Evolutionary conservation across 164 flowering plant species (phyloP).

Genomic region (Annona cherimola): DNA sequence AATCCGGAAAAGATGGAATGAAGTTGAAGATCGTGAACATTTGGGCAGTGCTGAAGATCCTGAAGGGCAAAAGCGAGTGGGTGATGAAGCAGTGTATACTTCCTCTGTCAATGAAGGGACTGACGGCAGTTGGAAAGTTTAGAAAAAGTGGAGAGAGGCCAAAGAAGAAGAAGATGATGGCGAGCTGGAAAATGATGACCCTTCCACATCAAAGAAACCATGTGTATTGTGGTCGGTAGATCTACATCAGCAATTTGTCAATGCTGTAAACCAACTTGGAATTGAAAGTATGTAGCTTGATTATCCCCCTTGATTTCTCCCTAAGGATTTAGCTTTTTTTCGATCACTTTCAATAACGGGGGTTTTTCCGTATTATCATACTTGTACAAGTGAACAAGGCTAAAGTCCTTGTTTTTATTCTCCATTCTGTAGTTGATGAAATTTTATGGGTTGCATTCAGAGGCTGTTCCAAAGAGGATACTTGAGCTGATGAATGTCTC

Average conservation of each 20-base stretch:
- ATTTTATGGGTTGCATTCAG: conserved; percentile 31
- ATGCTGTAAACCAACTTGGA: conserved; percentile 86
- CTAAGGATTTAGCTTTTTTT: conserved; percentile 7
- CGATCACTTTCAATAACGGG: background rate
- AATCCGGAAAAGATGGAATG: conserved; percentile 57
- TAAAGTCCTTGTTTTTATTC: background rate
- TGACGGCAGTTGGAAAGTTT: conserved; percentile 45
- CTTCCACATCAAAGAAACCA: conserved; percentile 64
- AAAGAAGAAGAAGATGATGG: conserved; percentile 65
- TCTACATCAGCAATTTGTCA: conserved; percentile 87
- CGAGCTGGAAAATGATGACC: conserved; percentile 59
- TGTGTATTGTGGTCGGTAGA: conserved; percentile 93
- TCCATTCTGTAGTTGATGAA: background rate
- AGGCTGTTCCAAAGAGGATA: conserved; percentile 92
- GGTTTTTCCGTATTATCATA: background rate
- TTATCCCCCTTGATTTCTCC: background rate
- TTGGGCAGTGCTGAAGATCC: conserved; percentile 55
- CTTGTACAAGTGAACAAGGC: background rate
- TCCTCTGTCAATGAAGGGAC: conserved; percentile 61
- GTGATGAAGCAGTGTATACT: conserved; percentile 54
- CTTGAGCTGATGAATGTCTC: conserved; percentile 92
- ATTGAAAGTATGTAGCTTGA: conserved; percentile 69
- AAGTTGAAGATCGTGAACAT: conserved; percentile 46
- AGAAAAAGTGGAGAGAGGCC: conserved; percentile 48
- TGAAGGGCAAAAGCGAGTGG: conserved; percentile 39